These are phyloP conservation scores for Hondaea fermentalgiana DNA, from an alignment of 108 stramenopile genomes.

Conservation along the genomic window DNA sequence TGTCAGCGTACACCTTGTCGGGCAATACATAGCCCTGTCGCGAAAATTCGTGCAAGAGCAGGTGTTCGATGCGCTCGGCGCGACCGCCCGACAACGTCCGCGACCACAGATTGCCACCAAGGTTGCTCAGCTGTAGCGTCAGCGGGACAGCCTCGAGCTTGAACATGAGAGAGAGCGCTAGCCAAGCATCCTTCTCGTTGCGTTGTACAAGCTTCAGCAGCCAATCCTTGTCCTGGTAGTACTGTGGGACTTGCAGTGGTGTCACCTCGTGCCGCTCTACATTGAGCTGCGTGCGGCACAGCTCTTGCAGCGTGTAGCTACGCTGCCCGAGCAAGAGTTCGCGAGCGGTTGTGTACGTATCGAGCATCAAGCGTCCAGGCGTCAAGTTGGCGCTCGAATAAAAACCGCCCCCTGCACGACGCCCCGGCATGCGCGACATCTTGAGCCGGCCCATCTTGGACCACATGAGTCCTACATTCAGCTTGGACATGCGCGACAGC, in stretches of 20 bases:
- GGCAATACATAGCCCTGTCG: constrained; percentile 84
- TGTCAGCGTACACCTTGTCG: constrained; percentile 52
- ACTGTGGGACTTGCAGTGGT: constrained; percentile 78
- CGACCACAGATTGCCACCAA: constrained; percentile 91
- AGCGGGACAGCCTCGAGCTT: constrained; percentile 90
- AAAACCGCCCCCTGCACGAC: constrained; percentile 56
- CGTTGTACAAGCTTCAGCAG: constrained; percentile 74
- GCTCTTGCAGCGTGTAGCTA: constrained; percentile 77
- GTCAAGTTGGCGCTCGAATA: constrained; percentile 49
- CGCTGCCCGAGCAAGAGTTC: constrained; percentile 82
- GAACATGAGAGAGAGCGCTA: constrained; percentile 82
- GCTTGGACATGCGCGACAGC: constrained; percentile 65
- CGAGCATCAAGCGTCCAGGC: constrained; percentile 81
- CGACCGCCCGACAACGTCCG: constrained; percentile 86
- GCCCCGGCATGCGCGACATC: constrained; percentile 64
- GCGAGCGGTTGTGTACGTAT: constrained; percentile 85
- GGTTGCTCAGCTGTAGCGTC: constrained; percentile 88
- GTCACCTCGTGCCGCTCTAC: constrained; percentile 69
- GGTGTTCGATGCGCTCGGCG: constrained; percentile 97
- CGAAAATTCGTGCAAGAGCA: constrained; percentile 97
- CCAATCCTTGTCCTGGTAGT: constrained; percentile 52
- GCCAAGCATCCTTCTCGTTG: constrained; percentile 76
- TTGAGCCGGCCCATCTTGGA: constrained; percentile 85
- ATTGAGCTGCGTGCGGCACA: constrained; percentile 72
- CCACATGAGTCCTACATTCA: constrained; percentile 75